phyloP scores from a whole-genome alignment of 306 rosid species.

The Glycine tomentella region DNA sequence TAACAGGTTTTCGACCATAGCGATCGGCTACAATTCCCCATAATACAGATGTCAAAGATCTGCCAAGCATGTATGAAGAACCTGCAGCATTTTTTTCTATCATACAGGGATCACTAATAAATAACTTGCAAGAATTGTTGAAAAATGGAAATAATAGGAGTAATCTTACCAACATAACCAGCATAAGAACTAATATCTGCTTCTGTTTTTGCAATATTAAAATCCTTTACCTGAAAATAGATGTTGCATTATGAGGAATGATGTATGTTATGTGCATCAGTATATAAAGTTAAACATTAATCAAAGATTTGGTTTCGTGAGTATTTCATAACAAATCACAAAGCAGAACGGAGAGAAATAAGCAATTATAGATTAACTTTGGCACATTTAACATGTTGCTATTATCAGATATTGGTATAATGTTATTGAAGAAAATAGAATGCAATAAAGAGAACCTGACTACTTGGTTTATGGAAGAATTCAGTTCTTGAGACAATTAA shows the following conservation, averaged over 20 bases:
- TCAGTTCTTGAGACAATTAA: too few species aligned
- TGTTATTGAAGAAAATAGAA: neutral
- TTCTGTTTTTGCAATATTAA: constrained; percentile 74
- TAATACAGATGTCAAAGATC: constrained; percentile 73
- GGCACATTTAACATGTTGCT: neutral
- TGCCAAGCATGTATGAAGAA: constrained; percentile 82
- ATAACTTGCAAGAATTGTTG: constrained; percentile 5
- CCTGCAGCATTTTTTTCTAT: constrained; percentile 58
- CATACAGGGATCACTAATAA: neutral
- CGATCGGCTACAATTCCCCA: constrained; percentile 95
- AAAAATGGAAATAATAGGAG: constrained; percentile 13
- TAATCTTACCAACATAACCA: constrained; percentile 77
- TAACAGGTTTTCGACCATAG: constrained; percentile 84
- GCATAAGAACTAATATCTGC: constrained; percentile 85
- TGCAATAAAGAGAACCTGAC: too few species aligned
- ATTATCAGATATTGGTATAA: neutral
- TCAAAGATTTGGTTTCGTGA: constrained; percentile 1
- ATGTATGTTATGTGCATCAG: constrained; percentile 2
- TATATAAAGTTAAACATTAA: neutral
- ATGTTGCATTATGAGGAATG: constrained; percentile 16
- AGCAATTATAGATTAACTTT: neutral
- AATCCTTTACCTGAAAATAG: constrained; percentile 73
- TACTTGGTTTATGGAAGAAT: too few species aligned
- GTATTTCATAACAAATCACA: constrained; percentile 9
- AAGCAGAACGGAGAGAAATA: neutral